Evolutionary conservation across 805 yeast species (phyloP), one percentile per base, ranked within the genome.

Genomic region (Yarrowia sp.): DNA sequence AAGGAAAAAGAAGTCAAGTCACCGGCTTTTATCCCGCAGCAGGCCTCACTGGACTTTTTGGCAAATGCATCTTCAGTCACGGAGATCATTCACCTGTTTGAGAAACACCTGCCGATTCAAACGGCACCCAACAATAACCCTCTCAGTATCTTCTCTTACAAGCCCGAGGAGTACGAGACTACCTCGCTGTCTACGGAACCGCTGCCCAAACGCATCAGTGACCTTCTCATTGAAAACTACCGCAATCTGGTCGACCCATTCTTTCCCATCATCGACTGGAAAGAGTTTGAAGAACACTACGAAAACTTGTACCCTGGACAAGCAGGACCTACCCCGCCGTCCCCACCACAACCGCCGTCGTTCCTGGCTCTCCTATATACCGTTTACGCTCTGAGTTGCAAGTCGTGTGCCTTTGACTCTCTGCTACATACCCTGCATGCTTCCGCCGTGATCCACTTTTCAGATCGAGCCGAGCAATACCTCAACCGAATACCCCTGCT

Each of bases 211-310:
- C n/a, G 16, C 35, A 36, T 59, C 5, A 59, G 66, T 8, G 66
- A 59, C 66, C 16, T 45, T 5, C 36, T 59, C 9, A 32, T 59
- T 10, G 66, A 59, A 10, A 59, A 45, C 53, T 59, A 59, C 16
- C 5, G 35, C 15, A 12, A 12, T 14, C 16, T 59, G 35, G 53
- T 59, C 14, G 66, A 59, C 35, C 66, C 66, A 8, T 59, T 59
- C 22, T 59, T 59, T 16, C 66, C 66, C 19, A 45, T 59, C 12
- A 45, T 59, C 10, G 66, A 59, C 43, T 59, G 66, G 66, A 46
- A 45, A 32, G 66, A 59, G 50, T 59, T 59, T 22, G 66, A 59
- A 16, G 53, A 59, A 9, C 50, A 59, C 15, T 59, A 59, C 43
- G 66, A 59, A 9, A 59, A 59, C 43, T 43, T 59, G 26, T 59